phyloP scores from a whole-genome alignment of 2,329 filamentous ascomycete genomes.

The Penicillium oxalicum region DNA sequence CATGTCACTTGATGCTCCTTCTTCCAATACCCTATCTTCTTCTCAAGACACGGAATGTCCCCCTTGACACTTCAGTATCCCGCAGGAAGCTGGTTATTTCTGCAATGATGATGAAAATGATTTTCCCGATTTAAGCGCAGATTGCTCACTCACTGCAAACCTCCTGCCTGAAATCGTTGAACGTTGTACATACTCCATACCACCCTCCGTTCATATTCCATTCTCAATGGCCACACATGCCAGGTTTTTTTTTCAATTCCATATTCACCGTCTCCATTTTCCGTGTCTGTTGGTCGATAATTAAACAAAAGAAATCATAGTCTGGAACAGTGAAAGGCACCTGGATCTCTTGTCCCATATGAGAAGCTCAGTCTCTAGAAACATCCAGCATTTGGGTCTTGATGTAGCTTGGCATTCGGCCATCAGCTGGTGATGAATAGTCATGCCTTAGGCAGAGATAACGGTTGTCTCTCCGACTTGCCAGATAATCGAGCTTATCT shows the following conservation, averaged over 20 bases:
- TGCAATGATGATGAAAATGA: conserved; percentile 20
- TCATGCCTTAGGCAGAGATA: conserved; percentile 6
- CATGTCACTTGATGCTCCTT: too few species aligned
- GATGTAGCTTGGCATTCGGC: too few species aligned
- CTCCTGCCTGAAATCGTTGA: conserved; percentile 3
- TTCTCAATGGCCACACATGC: neutral
- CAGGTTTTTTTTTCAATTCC: neutral
- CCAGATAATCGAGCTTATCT: conserved; percentile 14
- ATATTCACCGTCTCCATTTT: too few species aligned
- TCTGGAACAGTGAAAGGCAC: too few species aligned
- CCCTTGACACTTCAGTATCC: too few species aligned
- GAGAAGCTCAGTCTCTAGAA: too few species aligned
- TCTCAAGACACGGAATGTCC: too few species aligned
- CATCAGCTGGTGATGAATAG: conserved; percentile 1
- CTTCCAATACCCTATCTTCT: too few species aligned
- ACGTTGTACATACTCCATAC: conserved; percentile 1
- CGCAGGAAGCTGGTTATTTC: conserved; percentile 24
- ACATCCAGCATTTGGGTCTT: too few species aligned
- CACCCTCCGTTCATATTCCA: neutral
- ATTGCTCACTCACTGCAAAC: conserved; percentile 9
- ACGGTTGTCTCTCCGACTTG: conserved; percentile 5
- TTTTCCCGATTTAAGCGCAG: conserved; percentile 2
- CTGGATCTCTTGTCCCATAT: too few species aligned
- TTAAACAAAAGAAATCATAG: too few species aligned
- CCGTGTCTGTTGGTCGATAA: too few species aligned